Evolutionary conservation across 257 asterid genomes (phyloP).

Genomic region (Echites panduratus): DNA sequence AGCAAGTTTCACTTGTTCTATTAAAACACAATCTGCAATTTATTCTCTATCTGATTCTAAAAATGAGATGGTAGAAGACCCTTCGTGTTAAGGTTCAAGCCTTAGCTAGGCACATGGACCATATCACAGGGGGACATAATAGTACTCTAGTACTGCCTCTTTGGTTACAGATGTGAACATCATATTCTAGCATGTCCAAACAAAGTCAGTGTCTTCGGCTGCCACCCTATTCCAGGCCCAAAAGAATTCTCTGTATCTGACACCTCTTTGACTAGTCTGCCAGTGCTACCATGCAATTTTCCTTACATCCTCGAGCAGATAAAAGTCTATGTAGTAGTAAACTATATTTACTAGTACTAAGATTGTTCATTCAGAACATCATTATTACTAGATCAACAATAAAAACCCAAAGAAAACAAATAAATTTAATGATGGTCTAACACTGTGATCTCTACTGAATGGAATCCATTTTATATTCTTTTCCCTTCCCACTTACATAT

Average conservation of each 20-base stretch:
- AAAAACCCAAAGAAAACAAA: too few species aligned
- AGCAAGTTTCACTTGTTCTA: too few species aligned
- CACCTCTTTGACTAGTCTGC: slow-evolving; percentile 1
- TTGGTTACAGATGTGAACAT: not conserved
- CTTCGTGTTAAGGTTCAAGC: too few species aligned
- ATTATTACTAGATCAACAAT: too few species aligned
- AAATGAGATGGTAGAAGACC: too few species aligned
- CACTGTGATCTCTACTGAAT: not conserved
- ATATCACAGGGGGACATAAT: too few species aligned
- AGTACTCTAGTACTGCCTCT: too few species aligned
- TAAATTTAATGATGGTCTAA: not conserved
- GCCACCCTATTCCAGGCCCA: not conserved
- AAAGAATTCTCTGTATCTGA: not conserved
- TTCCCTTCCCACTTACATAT: not conserved
- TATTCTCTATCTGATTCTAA: too few species aligned
- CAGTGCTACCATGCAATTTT: not conserved
- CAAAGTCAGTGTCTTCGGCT: slow-evolving; percentile 17
- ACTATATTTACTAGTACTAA: too few species aligned
- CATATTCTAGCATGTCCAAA: not conserved
- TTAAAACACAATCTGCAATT: too few species aligned
- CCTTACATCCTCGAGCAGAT: not conserved
- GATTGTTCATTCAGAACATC: not conserved
- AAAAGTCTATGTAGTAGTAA: not conserved
- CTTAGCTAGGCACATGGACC: too few species aligned
- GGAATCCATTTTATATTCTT: too few species aligned